Evolutionary conservation across 805 yeast genomes (phyloP).

Genomic region (Metschnikowia lochheadii): DNA sequence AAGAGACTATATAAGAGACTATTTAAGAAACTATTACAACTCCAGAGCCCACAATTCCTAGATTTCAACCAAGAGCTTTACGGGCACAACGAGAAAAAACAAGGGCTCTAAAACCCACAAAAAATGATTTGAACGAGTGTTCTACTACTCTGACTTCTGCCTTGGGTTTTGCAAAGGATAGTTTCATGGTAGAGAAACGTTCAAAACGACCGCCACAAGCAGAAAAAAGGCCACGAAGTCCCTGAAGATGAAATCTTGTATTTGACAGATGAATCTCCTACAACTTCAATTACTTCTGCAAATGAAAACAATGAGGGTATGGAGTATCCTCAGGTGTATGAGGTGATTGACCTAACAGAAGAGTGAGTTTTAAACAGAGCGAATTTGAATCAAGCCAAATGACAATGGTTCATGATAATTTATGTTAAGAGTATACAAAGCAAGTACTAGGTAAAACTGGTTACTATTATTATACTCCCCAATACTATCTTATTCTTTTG

Average conservation of each 20-base stretch:
- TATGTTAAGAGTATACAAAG: too few species aligned
- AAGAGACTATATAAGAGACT: too few species aligned
- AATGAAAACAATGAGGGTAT: neutral
- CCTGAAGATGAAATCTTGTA: neutral
- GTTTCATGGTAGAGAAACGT: neutral
- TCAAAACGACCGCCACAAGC: neutral
- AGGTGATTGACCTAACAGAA: slow-evolving; percentile 2
- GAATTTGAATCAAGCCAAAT: too few species aligned
- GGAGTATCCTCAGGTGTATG: neutral
- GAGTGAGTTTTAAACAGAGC: neutral
- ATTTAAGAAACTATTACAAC: too few species aligned
- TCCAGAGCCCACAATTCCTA: neutral
- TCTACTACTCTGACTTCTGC: neutral
- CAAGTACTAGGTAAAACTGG: too few species aligned
- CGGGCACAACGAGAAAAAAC: slow-evolving; percentile 75
- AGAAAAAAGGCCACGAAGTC: neutral
- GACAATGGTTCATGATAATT: too few species aligned
- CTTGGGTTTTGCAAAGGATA: neutral
- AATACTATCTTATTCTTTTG: too few species aligned
- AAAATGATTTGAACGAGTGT: neutral
- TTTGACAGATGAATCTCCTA: neutral
- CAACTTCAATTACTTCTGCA: neutral
- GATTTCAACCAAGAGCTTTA: slow-evolving; percentile 81
- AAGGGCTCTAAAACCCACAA: slow-evolving; percentile 23
- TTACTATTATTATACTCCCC: too few species aligned